Evolutionary conservation across 2,329 filamentous ascomycete species (phyloP), one percentile per base, ranked within the genome.

Genomic region (Lachnellula cervina): DNA sequence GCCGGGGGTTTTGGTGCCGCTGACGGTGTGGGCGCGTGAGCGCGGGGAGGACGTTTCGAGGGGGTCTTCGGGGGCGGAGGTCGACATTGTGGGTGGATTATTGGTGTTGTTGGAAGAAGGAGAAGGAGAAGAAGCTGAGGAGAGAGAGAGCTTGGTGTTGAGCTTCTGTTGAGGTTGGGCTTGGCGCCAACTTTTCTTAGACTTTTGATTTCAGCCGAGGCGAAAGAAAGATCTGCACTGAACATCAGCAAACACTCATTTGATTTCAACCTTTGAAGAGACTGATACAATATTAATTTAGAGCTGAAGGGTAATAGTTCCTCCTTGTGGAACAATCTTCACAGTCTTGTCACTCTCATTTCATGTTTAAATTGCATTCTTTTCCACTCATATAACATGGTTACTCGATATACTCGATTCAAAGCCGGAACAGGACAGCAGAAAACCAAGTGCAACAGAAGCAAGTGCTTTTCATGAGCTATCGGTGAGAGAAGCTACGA

Each of bases 1-100:
- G 11, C 57, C 60, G 17, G 60, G 62, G 35, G 60, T 65, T 34
- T 52, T 54, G 28, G 35, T 17, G 13, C 44, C 44, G 13, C 19
- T 28, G 21, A 46, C 21, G 2, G 44, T 46, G 23, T 25, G 11
- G 21, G 44, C 23, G 4, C 25, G 23, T 5, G 44, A 46, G 9
- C 44, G 11, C 5, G 44, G 44, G 9, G 44, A 46, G 44, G 21
- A 5, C 4, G 21, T 21, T 11, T 46, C 4, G 17, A n/a, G 11
- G 1, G 21, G 19, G 4, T 46, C 43, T 9, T 2, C 21, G 11
- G 19, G 23, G 9, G 44, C 9, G 13, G 42, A 14, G 19, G n/a
- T 40, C 14, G 14, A 16, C 37, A 40, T 40, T 40, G 14, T 40
- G 37, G 16, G 4, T 2, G 16, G 42, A 1, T 16, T n/a, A n/a